Percentiles rank a stretch among this genome's conserved stretches.
Conservation (phyloP, 805 yeast species). For the Zygosaccharomyces lentus region DNA sequence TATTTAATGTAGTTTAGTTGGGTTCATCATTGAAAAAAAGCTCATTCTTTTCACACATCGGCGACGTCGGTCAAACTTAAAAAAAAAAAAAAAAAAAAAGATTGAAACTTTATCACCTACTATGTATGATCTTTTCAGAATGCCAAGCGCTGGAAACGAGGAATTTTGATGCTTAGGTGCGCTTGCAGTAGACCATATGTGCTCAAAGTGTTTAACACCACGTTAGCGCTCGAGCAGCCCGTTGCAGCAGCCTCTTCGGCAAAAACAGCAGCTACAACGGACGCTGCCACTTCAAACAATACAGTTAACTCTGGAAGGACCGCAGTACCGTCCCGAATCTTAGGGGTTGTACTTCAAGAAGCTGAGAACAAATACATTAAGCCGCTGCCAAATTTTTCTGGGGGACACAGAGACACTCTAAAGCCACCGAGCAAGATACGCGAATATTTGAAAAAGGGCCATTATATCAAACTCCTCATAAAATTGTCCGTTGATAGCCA, state of each 20-base stretch:
- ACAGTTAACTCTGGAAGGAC: not conserved
- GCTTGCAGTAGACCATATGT: slow-evolving; percentile 5
- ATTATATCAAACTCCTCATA: slow-evolving; percentile 11
- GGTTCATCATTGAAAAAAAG: not conserved
- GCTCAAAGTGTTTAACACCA: slow-evolving; percentile 14
- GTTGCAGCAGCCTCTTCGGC: slow-evolving; percentile 6
- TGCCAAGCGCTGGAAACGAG: not conserved
- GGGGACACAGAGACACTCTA: not conserved
- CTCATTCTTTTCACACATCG: not conserved
- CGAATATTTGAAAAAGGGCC: slow-evolving; percentile 7
- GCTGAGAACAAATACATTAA: slow-evolving; percentile 3
- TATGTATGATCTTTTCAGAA: not conserved
- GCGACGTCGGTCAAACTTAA: not conserved
- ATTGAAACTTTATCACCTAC: not conserved
- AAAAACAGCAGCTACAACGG: not conserved
- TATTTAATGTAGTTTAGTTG: slow-evolving; percentile 43
- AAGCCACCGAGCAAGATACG: slow-evolving; percentile 4
- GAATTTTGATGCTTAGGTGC: slow-evolving; percentile 10
- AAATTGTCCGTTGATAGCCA: slow-evolving; percentile 14
- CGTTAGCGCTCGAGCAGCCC: slow-evolving; percentile 10
- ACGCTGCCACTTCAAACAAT: not conserved
- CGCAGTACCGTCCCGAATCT: not conserved
- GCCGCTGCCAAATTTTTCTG: not conserved
- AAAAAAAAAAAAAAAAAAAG: slow-evolving; percentile 4
- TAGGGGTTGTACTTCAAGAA: not conserved